These are phyloP conservation scores for Candida arabinofermentans DNA, from an alignment of 805 yeast species.

Conservation along the genomic window DNA sequence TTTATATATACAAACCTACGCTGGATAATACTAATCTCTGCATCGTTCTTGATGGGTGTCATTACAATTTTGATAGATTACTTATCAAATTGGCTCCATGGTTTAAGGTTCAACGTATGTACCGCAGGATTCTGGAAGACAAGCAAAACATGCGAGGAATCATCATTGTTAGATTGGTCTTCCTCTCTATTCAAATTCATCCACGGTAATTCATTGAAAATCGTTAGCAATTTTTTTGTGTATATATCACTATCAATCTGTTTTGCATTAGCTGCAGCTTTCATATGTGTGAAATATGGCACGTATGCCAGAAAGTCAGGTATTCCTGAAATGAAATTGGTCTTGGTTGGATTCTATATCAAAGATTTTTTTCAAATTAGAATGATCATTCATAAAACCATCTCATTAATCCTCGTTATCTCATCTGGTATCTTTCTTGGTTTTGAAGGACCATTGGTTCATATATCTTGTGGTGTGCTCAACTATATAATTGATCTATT, in stretches of 20 bases:
- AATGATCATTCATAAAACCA: constrained; percentile 51
- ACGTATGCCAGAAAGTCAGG: constrained; percentile 53
- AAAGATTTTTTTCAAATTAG: constrained; percentile 46
- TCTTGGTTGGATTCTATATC: constrained; percentile 62
- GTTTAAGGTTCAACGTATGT: constrained; percentile 51
- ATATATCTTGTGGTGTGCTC: constrained; percentile 64
- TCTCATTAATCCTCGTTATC: constrained; percentile 60
- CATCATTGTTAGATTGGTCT: constrained; percentile 31
- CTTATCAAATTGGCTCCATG: constrained; percentile 46
- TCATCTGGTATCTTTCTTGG: constrained; percentile 83
- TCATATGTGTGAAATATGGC: constrained; percentile 25
- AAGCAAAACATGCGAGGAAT: constrained; percentile 30
- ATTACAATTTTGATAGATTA: constrained; percentile 47
- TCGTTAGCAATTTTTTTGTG: constrained; percentile 31
- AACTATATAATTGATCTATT: constrained; percentile 33
- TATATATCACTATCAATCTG: constrained; percentile 35
- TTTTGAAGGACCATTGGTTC: constrained; percentile 83
- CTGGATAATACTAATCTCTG: constrained; percentile 46
- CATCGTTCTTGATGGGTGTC: constrained; percentile 46
- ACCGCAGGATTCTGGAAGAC: constrained; percentile 25
- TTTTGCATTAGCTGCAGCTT: constrained; percentile 37
- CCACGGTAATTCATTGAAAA: constrained; percentile 17
- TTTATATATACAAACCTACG: constrained; percentile 28
- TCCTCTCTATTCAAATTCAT: constrained; percentile 30
- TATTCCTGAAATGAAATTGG: constrained; percentile 67